Evolutionary conservation across 2,329 filamentous ascomycete species (phyloP).

Genomic region (Thelonectria olida): DNA sequence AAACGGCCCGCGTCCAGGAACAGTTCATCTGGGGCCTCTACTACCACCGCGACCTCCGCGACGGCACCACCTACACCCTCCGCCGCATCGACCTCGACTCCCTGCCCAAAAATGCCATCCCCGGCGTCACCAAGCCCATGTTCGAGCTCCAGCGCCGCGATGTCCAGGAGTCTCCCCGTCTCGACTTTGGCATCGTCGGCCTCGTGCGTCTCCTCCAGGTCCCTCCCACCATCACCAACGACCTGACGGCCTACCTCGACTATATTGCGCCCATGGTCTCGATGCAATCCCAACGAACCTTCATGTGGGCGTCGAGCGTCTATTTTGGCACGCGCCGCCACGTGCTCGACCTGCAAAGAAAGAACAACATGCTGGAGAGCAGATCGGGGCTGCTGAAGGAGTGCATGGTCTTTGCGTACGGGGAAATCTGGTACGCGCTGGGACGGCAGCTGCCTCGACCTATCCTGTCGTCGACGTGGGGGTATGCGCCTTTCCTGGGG

Average conservation of each 20-base stretch:
- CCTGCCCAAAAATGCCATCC: constrained; percentile 11
- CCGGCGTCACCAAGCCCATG: constrained; percentile 17
- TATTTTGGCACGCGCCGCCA: constrained; percentile 42
- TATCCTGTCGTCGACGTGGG: constrained; percentile 36
- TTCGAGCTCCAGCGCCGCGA: constrained; percentile 32
- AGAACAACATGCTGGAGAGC: not conserved
- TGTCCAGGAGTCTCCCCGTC: constrained; percentile 39
- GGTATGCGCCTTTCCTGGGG: constrained; percentile 8
- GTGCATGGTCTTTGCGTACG: constrained; percentile 42
- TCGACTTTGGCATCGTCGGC: constrained; percentile 42
- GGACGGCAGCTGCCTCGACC: constrained; percentile 44
- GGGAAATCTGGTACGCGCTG: constrained; percentile 40
- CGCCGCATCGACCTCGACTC: not conserved
- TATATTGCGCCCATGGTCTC: constrained; percentile 42
- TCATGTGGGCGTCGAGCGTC: constrained; percentile 43
- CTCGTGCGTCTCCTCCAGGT: constrained; percentile 42
- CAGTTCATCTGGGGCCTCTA: constrained; percentile 51
- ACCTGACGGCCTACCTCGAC: constrained; percentile 44
- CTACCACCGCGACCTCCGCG: constrained; percentile 39
- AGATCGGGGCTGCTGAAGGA: constrained; percentile 39
- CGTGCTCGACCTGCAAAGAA: constrained; percentile 26
- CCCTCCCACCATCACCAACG: constrained; percentile 23
- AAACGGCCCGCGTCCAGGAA: constrained; percentile 28
- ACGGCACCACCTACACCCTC: constrained; percentile 42
- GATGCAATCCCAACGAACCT: constrained; percentile 35